Conservation (phyloP, 306 rosid species). For the Cyamopsis tetragonoloba region DNA sequence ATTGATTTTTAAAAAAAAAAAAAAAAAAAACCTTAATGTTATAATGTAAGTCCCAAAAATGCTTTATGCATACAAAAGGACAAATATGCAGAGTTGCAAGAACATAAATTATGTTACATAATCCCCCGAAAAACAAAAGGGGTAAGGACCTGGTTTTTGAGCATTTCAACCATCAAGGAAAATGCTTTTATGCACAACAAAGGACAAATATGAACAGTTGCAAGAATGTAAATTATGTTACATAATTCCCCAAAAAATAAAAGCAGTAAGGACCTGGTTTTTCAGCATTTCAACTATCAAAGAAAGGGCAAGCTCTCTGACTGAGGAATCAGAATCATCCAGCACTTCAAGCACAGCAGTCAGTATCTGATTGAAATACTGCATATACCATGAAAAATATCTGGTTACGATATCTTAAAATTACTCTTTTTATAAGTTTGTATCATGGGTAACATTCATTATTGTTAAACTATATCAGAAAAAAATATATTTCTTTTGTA, state of each 20-base stretch:
- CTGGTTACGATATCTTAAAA: background rate
- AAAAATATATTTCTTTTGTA: conserved; percentile 1
- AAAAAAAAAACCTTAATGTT: background rate
- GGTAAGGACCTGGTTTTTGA: conserved; percentile 57
- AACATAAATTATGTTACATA: no score
- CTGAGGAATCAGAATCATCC: conserved; percentile 88
- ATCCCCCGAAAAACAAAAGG: conserved; percentile 7
- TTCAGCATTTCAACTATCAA: conserved; percentile 81
- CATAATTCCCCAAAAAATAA: conserved; percentile 10
- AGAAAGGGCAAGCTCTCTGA: conserved; percentile 73
- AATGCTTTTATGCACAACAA: conserved; percentile 34
- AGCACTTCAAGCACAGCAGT: conserved; percentile 88
- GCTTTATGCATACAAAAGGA: background rate
- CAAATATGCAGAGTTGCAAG: background rate
- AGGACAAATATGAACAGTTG: background rate
- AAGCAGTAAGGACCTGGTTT: conserved; percentile 66
- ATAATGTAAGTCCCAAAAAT: background rate
- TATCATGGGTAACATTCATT: background rate
- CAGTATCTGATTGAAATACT: conserved; percentile 98
- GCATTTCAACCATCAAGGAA: conserved; percentile 54
- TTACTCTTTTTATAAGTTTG: background rate
- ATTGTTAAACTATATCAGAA: background rate
- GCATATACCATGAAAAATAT: conserved; percentile 38
- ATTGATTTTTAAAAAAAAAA: no score
- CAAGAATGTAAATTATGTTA: no score